A percentile compares a stretch with the other conserved stretches of the same genome.
These are phyloP conservation scores for Miscanthus lutarioriparius DNA, from an alignment of 176 grass and related monocot genomes.

Conservation along the genomic window DNA sequence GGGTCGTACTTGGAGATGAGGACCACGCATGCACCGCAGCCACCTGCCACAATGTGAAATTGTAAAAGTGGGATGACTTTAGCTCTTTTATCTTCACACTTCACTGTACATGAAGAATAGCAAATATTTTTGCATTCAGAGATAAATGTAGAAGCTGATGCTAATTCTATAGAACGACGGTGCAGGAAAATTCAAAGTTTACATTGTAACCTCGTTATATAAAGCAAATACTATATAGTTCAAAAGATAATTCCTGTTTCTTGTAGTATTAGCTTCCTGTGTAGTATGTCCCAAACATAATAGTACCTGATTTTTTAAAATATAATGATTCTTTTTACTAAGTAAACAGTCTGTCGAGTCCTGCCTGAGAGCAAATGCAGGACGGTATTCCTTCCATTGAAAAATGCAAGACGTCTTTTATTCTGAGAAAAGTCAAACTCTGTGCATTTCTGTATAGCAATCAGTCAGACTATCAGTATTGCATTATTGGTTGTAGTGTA, in stretches of 20 bases:
- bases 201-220: neutral
- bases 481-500: neutral
- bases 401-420: neutral
- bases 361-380: neutral
- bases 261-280: no score
- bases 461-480: neutral
- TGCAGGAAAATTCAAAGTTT: neutral
- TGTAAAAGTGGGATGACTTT: neutral
- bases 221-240: no score
- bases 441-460: neutral
- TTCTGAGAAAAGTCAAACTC: neutral
- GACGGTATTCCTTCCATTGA: neutral
- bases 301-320: neutral
- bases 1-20: constrained; percentile 69
- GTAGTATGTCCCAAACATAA: neutral
- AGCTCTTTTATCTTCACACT: neutral
- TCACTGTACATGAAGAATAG: neutral
- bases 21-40: constrained; percentile 90
- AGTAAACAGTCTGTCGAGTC: neutral
- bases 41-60: constrained; percentile 41
- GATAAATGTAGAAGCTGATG: neutral
- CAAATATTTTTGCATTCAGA: neutral
- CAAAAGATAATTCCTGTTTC: no score
- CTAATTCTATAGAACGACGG: no score
- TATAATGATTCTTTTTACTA: neutral